Percentiles rank a stretch among this genome's conserved stretches.
These are phyloP conservation scores for Pythium phragmiticola DNA, from an alignment of 352 stramenopile species.

Conservation along the genomic window DNA sequence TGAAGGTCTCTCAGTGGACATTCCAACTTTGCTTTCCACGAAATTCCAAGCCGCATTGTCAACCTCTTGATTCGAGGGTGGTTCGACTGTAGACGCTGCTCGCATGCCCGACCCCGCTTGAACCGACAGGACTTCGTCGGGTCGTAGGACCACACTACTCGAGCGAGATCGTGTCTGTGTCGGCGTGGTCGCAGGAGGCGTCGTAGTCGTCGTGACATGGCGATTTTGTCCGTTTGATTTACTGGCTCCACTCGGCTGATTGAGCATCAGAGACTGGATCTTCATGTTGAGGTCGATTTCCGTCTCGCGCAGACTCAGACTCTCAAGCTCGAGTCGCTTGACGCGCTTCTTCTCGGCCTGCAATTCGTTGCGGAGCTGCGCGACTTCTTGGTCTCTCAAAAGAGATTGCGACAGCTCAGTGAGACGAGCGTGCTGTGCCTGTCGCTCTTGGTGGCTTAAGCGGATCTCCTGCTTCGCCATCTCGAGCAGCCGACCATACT, in stretches of 20 bases:
- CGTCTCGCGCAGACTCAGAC: slow-evolving; percentile 44
- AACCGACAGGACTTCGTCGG: not conserved
- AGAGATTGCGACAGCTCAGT: slow-evolving; percentile 49
- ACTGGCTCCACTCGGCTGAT: slow-evolving; percentile 7
- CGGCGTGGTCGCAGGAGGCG: not conserved
- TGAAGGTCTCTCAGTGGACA: no score
- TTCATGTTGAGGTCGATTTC: slow-evolving; percentile 53
- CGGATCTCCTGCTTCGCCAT: slow-evolving; percentile 78
- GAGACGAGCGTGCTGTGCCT: slow-evolving; percentile 46
- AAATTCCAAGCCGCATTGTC: no score
- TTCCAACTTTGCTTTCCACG: no score
- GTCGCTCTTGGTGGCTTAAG: slow-evolving; percentile 54
- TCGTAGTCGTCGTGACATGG: not conserved
- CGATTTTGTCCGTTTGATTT: not conserved
- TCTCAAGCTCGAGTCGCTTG: slow-evolving; percentile 57
- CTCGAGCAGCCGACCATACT: slow-evolving; percentile 52
- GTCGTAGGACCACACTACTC: not conserved
- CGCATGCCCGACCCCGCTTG: no score
- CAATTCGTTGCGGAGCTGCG: slow-evolving; percentile 48
- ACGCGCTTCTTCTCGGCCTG: slow-evolving; percentile 65
- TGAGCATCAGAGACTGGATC: slow-evolving; percentile 42
- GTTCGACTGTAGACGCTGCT: not conserved
- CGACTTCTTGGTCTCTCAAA: slow-evolving; percentile 53
- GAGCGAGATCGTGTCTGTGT: not conserved
- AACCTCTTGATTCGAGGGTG: no score